These are phyloP conservation scores for Plasmodium ovale DNA, from an alignment of 169 alveolate species.

Conservation along the genomic window DNA sequence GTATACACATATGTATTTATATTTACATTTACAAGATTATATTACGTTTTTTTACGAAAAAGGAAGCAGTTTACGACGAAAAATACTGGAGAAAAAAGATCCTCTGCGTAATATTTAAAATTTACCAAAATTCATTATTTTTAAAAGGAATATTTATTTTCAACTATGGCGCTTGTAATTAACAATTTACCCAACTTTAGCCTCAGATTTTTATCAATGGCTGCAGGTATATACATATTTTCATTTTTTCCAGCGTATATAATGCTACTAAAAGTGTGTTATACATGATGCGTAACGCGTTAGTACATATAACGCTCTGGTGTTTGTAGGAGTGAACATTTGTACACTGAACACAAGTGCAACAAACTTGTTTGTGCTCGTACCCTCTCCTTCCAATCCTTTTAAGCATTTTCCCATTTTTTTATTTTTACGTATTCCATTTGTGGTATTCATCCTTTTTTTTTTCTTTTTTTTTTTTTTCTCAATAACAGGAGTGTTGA, in stretches of 20 bases:
- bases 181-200: slow-evolving; percentile 34
- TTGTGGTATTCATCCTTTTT: neutral
- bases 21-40: too few relatives aligned
- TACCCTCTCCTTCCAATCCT: neutral
- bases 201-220: slow-evolving; percentile 37
- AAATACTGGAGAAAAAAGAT: neutral
- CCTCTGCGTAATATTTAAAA: neutral
- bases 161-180: slow-evolving; percentile 20
- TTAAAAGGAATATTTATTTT: slow-evolving; percentile 1
- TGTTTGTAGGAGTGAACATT: too few relatives aligned
- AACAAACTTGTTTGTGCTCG: too few relatives aligned
- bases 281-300: too few relatives aligned
- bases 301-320: too few relatives aligned
- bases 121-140: neutral
- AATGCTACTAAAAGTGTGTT: neutral
- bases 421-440: neutral
- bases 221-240: slow-evolving; percentile 15
- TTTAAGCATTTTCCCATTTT: neutral
- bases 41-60: neutral
- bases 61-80: too few relatives aligned
- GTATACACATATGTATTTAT: too few relatives aligned
- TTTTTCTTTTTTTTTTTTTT: neutral
- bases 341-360: too few relatives aligned
- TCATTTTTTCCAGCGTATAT: neutral
- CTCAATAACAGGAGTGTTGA: slow-evolving; percentile 27